A percentile compares a stretch with the other conserved stretches of the same genome.
Evolutionary conservation across 2,329 filamentous ascomycete species (phyloP).

Genomic region (Diaporthe sp.): DNA sequence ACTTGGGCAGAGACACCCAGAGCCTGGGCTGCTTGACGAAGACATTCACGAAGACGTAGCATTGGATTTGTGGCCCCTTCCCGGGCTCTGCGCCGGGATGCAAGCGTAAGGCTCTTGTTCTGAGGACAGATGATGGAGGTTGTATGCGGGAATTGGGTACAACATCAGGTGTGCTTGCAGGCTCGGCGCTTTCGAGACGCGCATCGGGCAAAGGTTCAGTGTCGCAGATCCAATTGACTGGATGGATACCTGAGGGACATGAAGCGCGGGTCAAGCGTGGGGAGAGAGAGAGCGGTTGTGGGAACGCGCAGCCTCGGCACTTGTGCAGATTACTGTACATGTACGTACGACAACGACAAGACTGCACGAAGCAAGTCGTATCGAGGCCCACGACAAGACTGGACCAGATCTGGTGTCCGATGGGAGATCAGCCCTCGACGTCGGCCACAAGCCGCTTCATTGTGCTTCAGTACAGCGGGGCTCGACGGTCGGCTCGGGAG

Average conservation of each 20-base stretch:
- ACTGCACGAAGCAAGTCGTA: conserved; percentile 1
- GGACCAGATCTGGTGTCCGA: conserved; percentile 20
- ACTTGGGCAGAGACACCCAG: background rate
- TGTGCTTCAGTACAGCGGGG: conserved; percentile 25
- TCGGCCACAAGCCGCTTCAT: conserved; percentile 26
- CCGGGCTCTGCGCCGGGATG: background rate
- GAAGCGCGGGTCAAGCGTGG: conserved; percentile 16
- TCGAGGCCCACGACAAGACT: conserved; percentile 25
- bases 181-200: conserved; percentile 14
- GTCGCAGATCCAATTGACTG: conserved; percentile 23
- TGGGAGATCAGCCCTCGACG: conserved; percentile 21
- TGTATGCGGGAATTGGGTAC: conserved; percentile 14
- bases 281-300: background rate
- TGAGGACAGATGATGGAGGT: conserved; percentile 7
- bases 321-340: background rate
- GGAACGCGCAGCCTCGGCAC: conserved; percentile 24
- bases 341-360: conserved; percentile 1
- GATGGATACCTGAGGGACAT: conserved; percentile 24
- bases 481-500: conserved; percentile 12
- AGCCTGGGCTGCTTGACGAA: background rate
- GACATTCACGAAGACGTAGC: background rate
- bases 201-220: background rate
- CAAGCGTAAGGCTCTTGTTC: background rate
- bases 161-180: conserved; percentile 7
- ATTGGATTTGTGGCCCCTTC: background rate